Conservation (phyloP, 2,329 filamentous ascomycete genomes). For the Fonsecaea multimorphosa region DNA sequence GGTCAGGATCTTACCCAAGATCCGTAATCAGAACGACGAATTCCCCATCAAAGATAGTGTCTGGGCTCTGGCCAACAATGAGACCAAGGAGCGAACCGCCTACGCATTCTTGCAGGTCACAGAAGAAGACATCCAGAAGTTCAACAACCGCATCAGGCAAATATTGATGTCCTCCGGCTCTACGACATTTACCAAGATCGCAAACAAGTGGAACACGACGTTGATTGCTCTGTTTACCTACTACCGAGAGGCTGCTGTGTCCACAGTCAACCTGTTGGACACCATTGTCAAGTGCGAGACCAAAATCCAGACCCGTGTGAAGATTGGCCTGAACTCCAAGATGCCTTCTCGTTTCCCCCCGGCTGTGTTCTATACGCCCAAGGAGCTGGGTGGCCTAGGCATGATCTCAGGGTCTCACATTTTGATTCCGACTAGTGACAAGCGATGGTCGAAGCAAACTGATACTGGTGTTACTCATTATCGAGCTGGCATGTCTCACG, state of each 20-base stretch:
- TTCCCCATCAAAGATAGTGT: constrained; percentile 98
- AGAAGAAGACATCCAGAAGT: constrained; percentile 96
- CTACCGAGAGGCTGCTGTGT: constrained; percentile 96
- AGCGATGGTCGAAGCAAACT: constrained; percentile 97
- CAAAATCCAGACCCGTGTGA: constrained; percentile 98
- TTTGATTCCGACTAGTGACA: constrained; percentile 94
- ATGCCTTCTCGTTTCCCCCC: constrained; percentile 99
- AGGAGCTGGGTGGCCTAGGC: constrained; percentile 92
- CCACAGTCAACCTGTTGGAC: constrained; percentile 89
- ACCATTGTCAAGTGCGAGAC: constrained; percentile 99
- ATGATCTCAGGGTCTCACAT: constrained; percentile 99
- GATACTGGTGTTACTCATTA: constrained; percentile 97
- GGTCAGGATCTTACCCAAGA: constrained; percentile 94
- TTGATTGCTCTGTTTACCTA: constrained; percentile 97
- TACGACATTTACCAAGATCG: constrained; percentile 99
- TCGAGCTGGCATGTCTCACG: constrained; percentile 95
- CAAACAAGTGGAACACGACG: constrained; percentile 99
- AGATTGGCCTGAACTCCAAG: constrained; percentile 98
- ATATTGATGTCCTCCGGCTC: constrained; percentile 99
- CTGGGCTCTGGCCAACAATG: constrained; percentile 96
- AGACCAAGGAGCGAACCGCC: constrained; percentile 93
- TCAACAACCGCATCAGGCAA: constrained; percentile 98
- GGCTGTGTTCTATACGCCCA: constrained; percentile 97
- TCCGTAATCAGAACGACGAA: constrained; percentile 91
- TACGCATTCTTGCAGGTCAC: constrained; percentile 98